A percentile compares a stretch with the other conserved stretches of the same genome.
Evolutionary conservation across 176 grass and related monocot species (phyloP).

Genomic region (maize (Zea mays)): Zm-B73-REFERENCE-NAM-5.0 NC_050097.1:240227501-240228000

Average conservation of each 20-base stretch:
- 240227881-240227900: slow-evolving; percentile 83
- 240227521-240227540: slow-evolving; percentile 97
- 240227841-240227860: slow-evolving; percentile 98
- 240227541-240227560: slow-evolving; percentile 81
- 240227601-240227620: slow-evolving; percentile 85
- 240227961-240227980: slow-evolving; percentile 99
- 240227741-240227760: slow-evolving; percentile 68
- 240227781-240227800: slow-evolving; percentile 98
- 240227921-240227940: slow-evolving; percentile 98
- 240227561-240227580: slow-evolving; percentile 99
- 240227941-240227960: slow-evolving; percentile 99
- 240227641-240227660: slow-evolving; percentile 27
- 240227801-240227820: slow-evolving; percentile 97
- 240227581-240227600: slow-evolving; percentile 87
- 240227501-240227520: slow-evolving; percentile 97
- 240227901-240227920: slow-evolving; percentile 97
- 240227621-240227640: slow-evolving; percentile 99
- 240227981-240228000: slow-evolving; percentile 98
- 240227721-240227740: slow-evolving; percentile 20
- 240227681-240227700: slow-evolving; percentile 11
- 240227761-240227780: slow-evolving; percentile 93
- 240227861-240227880: slow-evolving; percentile 93
- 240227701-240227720: not conserved
- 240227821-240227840: slow-evolving; percentile 88
- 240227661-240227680: slow-evolving; percentile 16